A percentile compares a stretch with the other conserved stretches of the same genome.
Evolutionary conservation across 257 asterid species (phyloP).

Genomic region (Ballota nigra): DNA sequence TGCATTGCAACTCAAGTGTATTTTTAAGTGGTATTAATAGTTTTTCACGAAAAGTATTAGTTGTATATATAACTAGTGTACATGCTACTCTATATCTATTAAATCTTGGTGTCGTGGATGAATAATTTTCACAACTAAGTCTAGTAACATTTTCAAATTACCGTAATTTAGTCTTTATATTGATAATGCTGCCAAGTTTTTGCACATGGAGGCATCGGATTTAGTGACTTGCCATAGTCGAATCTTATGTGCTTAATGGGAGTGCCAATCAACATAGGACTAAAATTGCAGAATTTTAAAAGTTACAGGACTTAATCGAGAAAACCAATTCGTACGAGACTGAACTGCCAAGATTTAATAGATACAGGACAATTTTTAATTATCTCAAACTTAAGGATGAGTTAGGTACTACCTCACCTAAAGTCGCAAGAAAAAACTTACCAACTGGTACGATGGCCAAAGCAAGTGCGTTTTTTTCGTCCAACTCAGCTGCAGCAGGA

Average conservation of each 20-base stretch:
- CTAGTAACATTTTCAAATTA: neutral
- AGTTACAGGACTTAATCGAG: neutral
- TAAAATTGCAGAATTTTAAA: neutral
- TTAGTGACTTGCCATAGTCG: neutral
- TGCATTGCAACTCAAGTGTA: too few species aligned
- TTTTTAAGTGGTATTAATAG: too few species aligned
- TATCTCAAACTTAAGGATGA: neutral
- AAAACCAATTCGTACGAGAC: neutral
- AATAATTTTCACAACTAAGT: neutral
- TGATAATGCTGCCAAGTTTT: neutral
- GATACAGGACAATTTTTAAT: neutral
- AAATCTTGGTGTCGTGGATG: too few species aligned
- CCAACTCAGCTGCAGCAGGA: conserved; percentile 79
- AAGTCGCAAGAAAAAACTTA: conserved; percentile 29
- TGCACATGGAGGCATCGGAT: neutral
- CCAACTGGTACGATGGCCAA: conserved; percentile 91
- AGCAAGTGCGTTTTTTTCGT: conserved; percentile 89
- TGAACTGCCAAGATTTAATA: neutral
- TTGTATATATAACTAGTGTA: too few species aligned
- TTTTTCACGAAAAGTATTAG: too few species aligned
- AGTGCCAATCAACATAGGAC: neutral
- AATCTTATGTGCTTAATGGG: neutral
- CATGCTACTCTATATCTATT: too few species aligned
- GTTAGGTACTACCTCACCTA: neutral
- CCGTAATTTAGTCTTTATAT: neutral